Base-by-base conservation (phyloP, 352 stramenopile genomes). In the Phytophthora pistaciae region DNA sequence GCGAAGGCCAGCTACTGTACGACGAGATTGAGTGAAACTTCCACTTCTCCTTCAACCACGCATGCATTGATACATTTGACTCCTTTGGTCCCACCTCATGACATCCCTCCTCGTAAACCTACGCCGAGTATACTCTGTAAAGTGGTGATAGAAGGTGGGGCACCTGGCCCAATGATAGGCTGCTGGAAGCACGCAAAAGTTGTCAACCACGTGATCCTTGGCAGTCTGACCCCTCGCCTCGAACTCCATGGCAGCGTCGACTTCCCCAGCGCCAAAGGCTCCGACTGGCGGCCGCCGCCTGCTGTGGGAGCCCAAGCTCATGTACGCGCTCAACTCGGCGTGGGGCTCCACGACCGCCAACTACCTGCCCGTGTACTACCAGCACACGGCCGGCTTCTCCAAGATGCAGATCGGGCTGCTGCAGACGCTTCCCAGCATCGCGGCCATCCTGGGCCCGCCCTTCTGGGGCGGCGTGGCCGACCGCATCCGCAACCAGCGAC, bases 341-440 rank as follows among this genome's bases (percentile, higher is more conserved):
- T 86, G 77, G 58, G 65, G 77, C 29, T 91, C 83, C 66, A 85
- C 87, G 27, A 72, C 87, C 54, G 64, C 78, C 65, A 93, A 93
- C 77, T 93, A 85, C 63, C 60, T 95, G 56, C 77, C 88, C 5
- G 83, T 93, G 10, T 93, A 87, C 71, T 91, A 81, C 74, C 74
- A 91, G 60, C 70, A 91, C 70, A 84, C 75, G 23, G 74, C 77
- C 5, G 53, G 66, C 20, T 91, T 91, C 68, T 82, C 77, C 64
- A 92, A 94, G 68, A 78, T 91, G 29, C 82, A 93, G 74, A 92
- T 92, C 65, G 84, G 83, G 29, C 50, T 91, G 27, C 60, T 94
- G 55, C 84, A 91, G 68, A 88, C 84, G 13, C 58, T 94, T 16
- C 78, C 83, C 16, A 79, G 74, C 66, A 74, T 92, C 61, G 85